Percentiles rank a stretch among this genome's conserved stretches.
These are phyloP conservation scores for Trichomonascaceae sp. DNA, from an alignment of 1,139 yeast species.

Conservation along the genomic window DNA sequence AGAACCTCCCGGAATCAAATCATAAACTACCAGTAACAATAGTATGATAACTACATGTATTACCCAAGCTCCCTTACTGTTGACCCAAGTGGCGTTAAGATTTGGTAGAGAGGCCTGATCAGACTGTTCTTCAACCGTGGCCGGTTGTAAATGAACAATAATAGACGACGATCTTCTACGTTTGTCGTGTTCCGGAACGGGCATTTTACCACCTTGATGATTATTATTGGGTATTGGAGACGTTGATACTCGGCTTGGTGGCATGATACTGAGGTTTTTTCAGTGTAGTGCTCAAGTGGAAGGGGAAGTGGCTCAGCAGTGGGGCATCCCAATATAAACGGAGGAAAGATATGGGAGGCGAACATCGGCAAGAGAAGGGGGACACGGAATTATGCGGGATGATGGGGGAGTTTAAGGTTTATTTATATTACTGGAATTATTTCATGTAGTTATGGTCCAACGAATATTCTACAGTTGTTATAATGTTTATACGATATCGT, in stretches of 20 bases:
- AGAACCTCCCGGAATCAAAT: constrained; percentile 67
- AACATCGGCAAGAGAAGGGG: neutral
- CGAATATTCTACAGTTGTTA: no score
- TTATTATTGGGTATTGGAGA: neutral
- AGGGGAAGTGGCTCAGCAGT: neutral
- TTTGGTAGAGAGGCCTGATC: constrained; percentile 89
- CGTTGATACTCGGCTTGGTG: neutral
- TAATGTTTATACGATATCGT: no score
- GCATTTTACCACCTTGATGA: neutral
- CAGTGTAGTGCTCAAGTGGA: neutral
- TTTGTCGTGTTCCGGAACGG: constrained; percentile 11
- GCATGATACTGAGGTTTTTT: neutral
- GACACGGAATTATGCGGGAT: neutral
- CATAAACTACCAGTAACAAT: constrained; percentile 67
- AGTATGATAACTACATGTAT: constrained; percentile 80
- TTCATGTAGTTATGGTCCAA: no score
- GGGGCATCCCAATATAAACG: neutral
- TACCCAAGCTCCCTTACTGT: constrained; percentile 85
- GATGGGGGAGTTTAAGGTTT: neutral
- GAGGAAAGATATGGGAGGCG: neutral
- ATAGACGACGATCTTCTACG: constrained; percentile 57
- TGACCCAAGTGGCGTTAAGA: constrained; percentile 93
- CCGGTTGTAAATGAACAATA: constrained; percentile 83
- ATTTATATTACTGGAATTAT: no score
- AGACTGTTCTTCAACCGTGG: constrained; percentile 82